Evolutionary conservation across 2,329 filamentous ascomycete genomes (phyloP).

Genomic region (Cordyceps javanica): DNA sequence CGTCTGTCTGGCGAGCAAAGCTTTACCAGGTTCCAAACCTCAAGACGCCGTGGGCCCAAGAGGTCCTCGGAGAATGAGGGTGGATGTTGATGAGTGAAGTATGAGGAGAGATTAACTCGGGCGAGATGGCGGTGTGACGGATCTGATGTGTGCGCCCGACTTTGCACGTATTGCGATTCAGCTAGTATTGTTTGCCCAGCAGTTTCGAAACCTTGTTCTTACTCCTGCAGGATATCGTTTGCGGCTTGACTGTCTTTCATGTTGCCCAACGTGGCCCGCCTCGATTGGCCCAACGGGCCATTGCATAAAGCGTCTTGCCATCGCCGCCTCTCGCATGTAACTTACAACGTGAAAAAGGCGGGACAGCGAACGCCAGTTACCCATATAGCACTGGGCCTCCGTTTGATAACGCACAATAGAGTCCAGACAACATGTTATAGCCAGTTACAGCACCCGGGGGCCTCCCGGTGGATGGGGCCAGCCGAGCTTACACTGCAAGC

Average conservation of each 20-base stretch:
- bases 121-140: background rate
- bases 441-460: background rate
- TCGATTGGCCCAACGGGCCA: too few species aligned
- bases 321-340: background rate
- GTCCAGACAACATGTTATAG: background rate
- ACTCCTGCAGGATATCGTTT: too few species aligned
- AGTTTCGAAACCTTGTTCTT: too few species aligned
- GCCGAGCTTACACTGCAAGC: background rate
- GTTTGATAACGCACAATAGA: background rate
- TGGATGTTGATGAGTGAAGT: background rate
- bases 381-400: background rate
- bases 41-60: background rate
- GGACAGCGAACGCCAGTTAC: background rate
- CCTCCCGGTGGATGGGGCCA: background rate
- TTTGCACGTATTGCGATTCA: too few species aligned
- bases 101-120: background rate
- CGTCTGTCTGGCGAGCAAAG: background rate
- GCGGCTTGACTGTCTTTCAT: too few species aligned
- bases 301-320: background rate
- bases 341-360: background rate
- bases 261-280: too few species aligned
- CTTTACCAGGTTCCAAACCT: background rate
- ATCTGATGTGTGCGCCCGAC: too few species aligned
- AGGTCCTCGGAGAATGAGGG: background rate
- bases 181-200: too few species aligned